Base-by-base conservation (phyloP, 2,329 filamentous ascomycete genomes). In the Trichophyton schoenleinii region DNA sequence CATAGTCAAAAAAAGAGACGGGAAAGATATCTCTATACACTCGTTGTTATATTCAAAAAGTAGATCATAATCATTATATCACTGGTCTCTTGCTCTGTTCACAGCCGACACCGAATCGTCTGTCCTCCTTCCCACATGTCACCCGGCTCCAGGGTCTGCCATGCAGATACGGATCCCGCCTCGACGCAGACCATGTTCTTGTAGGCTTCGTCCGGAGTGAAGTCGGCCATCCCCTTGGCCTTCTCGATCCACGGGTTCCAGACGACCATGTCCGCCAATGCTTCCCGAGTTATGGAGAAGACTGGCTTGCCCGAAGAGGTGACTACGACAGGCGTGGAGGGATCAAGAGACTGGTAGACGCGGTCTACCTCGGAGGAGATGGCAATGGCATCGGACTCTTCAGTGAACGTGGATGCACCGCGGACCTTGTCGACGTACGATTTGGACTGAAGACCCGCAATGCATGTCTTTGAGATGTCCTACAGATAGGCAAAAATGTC, bases 201-300 rank as follows among this genome's bases (percentile, higher is more conserved):
- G 79, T 87, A 97, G 42, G 88, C 94, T 60, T 91, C 88, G 70
- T 95, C 88, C 58, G 94, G 94, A 62, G 82, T 83, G 72, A 97
- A 96, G 74, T 99, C 94, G 59, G 79, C 85, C 77, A 96, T 95
- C 3, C 81, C 81, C 68, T 85, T 83, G 1, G 89, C 85, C 79
- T 95, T 95, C 65, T 91, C 89, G 46, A 81, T 80, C 91, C 92
- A 96, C 1, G 94, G 94, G 75, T 99, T 99, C 94, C 94, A 99
- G 34, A 97, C 88, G 0, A 96, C 92, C 15, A 94, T 86, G 67
- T 97, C 89, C 64, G 83, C 82, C 66, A 99, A 81, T 66, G 90
- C 91, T 74, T 96, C 90, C 64, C 94, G 84, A 46, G 87, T 83
- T 61, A 97, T 80, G 63, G 85, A 84, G 77, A 88, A 91, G 58